A percentile compares a stretch with the other conserved stretches of the same genome.
Evolutionary conservation across 176 grass and related monocot genomes (phyloP).

Genomic region (Juncus effusus): DNA sequence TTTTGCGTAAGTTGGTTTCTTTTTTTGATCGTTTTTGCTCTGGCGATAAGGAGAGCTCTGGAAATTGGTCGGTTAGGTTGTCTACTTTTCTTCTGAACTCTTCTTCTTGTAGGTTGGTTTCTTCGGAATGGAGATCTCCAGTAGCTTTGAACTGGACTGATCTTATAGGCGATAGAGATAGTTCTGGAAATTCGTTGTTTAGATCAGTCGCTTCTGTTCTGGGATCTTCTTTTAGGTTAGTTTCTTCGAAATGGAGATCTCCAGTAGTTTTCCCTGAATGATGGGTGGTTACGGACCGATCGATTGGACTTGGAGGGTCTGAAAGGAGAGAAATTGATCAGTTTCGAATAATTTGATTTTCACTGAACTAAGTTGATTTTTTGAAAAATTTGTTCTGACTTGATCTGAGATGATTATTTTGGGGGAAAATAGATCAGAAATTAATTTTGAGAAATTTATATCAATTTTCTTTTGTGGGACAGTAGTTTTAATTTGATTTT

Average conservation of each 20-base stretch:
- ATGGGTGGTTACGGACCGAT: background rate
- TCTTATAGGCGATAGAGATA: too few species aligned
- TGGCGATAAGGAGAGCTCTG: constrained; percentile 48
- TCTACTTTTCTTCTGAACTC: constrained; percentile 14
- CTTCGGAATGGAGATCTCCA: background rate
- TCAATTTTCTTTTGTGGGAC: background rate
- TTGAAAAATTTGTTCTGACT: background rate
- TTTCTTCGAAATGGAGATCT: background rate
- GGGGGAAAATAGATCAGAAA: background rate
- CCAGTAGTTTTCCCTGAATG: constrained; percentile 3
- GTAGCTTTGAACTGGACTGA: background rate
- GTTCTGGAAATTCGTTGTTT: constrained; percentile 31
- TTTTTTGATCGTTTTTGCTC: constrained; percentile 34
- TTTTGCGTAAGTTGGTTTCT: constrained; percentile 56
- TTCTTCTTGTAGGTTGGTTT: background rate
- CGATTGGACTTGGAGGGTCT: constrained; percentile 11
- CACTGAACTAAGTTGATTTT: too few species aligned
- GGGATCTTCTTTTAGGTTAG: background rate
- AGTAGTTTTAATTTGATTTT: background rate
- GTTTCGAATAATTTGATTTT: too few species aligned
- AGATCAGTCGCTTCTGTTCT: constrained; percentile 23
- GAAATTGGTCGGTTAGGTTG: constrained; percentile 25
- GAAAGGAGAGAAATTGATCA: background rate
- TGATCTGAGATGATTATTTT: background rate
- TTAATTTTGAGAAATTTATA: background rate